Evolutionary conservation across 805 yeast genomes (phyloP).

Genomic region (Cyberlindnera veronae): DNA sequence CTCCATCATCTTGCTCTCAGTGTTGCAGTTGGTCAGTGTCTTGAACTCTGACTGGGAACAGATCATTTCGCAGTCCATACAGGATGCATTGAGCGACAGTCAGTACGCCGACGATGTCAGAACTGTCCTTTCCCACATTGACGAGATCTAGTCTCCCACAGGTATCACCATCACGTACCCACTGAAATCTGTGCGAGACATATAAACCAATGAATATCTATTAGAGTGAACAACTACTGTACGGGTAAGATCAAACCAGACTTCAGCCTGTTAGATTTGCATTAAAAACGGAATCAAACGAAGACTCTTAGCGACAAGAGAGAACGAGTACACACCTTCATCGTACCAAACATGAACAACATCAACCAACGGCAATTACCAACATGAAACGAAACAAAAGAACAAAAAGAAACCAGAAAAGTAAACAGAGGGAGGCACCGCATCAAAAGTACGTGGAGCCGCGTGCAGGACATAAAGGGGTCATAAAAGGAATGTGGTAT

Average conservation of each 20-base stretch:
- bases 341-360: background rate
- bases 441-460: no score
- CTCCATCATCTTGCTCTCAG: constrained; percentile 48
- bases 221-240: no score
- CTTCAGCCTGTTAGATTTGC: no score
- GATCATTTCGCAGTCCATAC: constrained; percentile 38
- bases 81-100: constrained; percentile 34
- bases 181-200: background rate
- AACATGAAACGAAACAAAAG: background rate
- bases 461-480: background rate
- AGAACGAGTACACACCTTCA: background rate
- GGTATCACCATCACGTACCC: background rate
- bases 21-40: constrained; percentile 39
- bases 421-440: background rate
- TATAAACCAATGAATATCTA: background rate
- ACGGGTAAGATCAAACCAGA: no score
- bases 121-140: constrained; percentile 22
- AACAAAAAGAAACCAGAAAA: background rate
- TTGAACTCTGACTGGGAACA: constrained; percentile 42
- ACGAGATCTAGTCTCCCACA: constrained; percentile 5
- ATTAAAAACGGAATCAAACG: no score
- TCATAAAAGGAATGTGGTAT: background rate
- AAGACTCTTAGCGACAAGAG: no score
- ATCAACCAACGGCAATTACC: background rate
- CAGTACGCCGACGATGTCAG: constrained; percentile 20